Evolutionary conservation across 2,329 filamentous ascomycete species (phyloP).

Genomic region (Elsinoe batatas): DNA sequence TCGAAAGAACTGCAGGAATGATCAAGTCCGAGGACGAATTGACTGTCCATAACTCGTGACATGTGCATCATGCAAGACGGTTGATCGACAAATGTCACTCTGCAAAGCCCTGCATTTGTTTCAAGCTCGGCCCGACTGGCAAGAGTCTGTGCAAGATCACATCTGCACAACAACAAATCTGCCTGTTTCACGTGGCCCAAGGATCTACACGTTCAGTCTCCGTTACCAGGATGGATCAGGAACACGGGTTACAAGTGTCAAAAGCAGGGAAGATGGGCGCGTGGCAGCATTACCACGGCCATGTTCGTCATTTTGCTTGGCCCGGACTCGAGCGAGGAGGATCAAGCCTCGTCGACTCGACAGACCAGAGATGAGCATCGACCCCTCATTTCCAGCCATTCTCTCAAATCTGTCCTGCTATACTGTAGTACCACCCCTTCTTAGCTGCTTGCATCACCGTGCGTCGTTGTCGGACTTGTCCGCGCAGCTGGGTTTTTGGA

Average conservation of each 20-base stretch:
- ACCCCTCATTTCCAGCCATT: slow-evolving; percentile 10
- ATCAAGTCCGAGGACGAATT: not conserved
- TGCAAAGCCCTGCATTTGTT: slow-evolving; percentile 3
- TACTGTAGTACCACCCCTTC: not conserved
- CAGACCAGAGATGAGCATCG: not conserved
- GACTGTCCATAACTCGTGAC: not conserved
- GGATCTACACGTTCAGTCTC: not conserved
- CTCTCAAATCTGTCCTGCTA: not conserved
- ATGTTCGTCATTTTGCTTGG: slow-evolving; percentile 6
- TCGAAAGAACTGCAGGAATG: slow-evolving; percentile 5
- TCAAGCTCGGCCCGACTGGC: not conserved
- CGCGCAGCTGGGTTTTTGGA: not conserved
- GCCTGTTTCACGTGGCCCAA: slow-evolving; percentile 2
- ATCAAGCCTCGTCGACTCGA: not conserved
- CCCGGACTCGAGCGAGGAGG: not conserved
- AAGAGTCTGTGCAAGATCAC: no score
- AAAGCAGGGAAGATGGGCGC: not conserved
- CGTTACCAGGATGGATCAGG: slow-evolving; percentile 1
- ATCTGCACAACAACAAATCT: not conserved
- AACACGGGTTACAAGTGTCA: not conserved
- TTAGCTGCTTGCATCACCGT: slow-evolving; percentile 10
- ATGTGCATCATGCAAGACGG: slow-evolving; percentile 5
- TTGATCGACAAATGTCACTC: not conserved
- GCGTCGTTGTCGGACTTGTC: slow-evolving; percentile 3
- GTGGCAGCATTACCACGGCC: not conserved